A percentile compares a stretch with the other conserved stretches of the same genome.
phyloP scores from a whole-genome alignment of 2,329 filamentous ascomycete species.

The Hymenoscyphus linearis region DNA sequence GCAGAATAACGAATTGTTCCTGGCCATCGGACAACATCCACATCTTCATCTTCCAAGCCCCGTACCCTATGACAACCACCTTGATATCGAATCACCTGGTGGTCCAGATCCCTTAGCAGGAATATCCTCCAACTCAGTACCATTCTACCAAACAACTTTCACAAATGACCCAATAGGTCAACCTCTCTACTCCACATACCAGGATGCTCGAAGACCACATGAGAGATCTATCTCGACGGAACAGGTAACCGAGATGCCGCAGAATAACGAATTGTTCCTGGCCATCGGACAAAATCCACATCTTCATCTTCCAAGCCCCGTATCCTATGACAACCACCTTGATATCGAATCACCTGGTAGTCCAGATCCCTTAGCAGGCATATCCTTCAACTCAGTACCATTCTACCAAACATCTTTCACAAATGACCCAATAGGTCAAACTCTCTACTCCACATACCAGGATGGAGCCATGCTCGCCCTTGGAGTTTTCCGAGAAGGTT shows the following conservation, averaged over 20 bases:
- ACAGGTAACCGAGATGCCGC: conserved; percentile 10
- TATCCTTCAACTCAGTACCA: conserved; percentile 6
- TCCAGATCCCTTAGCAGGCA: conserved; percentile 8
- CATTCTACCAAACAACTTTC: conserved; percentile 3
- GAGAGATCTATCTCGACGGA: conserved; percentile 3
- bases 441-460: conserved; percentile 18
- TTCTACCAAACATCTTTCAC: conserved; percentile 3
- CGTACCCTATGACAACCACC: not conserved
- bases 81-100: conserved; percentile 16
- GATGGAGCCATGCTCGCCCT: conserved; percentile 22
- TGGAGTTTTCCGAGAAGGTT: conserved; percentile 12
- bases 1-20: conserved; percentile 14
- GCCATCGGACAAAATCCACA: conserved; percentile 21
- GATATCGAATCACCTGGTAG: conserved; percentile 16
- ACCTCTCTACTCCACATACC: conserved; percentile 17
- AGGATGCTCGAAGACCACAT: no score
- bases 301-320: conserved; percentile 7
- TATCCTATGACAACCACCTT: not conserved
- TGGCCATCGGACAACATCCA: conserved; percentile 20
- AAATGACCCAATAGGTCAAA: conserved; percentile 6
- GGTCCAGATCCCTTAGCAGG: conserved; percentile 9
- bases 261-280: conserved; percentile 14
- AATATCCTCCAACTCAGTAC: conserved; percentile 7
- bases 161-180: conserved; percentile 6
- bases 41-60: conserved; percentile 10